Conservation (phyloP, 139 green algal species). For the Chlamydomonas sp. region DNA sequence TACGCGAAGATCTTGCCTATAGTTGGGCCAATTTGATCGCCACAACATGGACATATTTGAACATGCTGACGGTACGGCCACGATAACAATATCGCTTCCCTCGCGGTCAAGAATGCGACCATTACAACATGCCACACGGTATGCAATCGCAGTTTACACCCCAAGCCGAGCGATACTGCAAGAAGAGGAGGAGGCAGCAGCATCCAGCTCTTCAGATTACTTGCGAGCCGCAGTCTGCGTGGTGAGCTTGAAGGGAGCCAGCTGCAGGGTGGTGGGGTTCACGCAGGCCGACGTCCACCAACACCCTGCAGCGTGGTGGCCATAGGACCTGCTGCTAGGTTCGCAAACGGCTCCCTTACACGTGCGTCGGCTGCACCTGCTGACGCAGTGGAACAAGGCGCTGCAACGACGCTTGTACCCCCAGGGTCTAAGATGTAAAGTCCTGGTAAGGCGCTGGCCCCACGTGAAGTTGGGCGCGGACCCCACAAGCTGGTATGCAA, state of each 20-base stretch:
- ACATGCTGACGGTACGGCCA: conserved; percentile 42
- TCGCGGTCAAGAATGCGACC: too few relatives aligned
- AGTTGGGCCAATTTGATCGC: neutral
- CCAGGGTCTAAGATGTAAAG: neutral
- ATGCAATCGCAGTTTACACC: conserved; percentile 2
- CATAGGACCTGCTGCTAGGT: neutral
- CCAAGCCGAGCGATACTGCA: conserved; percentile 49
- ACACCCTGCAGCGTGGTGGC: too few relatives aligned
- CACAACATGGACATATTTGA: conserved; percentile 52
- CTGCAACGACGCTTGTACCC: neutral
- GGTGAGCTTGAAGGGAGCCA: neutral
- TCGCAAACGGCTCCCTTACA: too few relatives aligned
- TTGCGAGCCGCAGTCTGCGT: conserved; percentile 30
- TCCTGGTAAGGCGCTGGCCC: neutral
- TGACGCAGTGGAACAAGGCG: conserved; percentile 19
- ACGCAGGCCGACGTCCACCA: too few relatives aligned
- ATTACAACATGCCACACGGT: too few relatives aligned
- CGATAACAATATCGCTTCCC: neutral
- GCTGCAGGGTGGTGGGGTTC: too few relatives aligned
- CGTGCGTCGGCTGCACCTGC: neutral
- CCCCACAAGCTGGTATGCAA: neutral
- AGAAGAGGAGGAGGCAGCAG: conserved; percentile 50
- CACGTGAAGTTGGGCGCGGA: neutral
- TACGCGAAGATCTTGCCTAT: neutral
- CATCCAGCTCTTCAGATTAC: neutral